Percentiles rank a stretch among this genome's conserved stretches.
Evolutionary conservation across 345 rosid species (phyloP).

Genomic region (Dipteronia dyeriana): DNA sequence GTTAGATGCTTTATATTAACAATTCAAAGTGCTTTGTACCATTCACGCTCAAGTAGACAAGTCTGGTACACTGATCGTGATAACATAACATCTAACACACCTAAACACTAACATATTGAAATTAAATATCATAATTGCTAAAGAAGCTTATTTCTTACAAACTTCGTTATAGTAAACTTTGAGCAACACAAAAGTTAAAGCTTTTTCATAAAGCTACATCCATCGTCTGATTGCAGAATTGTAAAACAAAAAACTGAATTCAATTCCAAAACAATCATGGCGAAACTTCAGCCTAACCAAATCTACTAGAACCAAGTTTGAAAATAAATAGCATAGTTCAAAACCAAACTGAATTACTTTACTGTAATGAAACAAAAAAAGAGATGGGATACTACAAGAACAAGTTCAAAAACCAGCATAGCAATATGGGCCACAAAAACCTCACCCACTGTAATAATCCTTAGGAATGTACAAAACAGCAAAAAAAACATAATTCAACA

Average conservation of each 20-base stretch:
- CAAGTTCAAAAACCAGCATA: background rate
- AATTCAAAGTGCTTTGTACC: background rate
- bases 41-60: background rate
- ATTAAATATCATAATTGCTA: no score
- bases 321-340: background rate
- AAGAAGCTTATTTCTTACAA: background rate
- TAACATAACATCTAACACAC: background rate
- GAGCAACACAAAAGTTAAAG: background rate
- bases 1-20: background rate
- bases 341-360: background rate
- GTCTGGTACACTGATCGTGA: background rate
- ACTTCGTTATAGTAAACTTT: background rate
- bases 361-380: background rate
- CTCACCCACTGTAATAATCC: conserved; percentile 94
- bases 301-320: background rate
- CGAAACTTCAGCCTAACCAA: background rate
- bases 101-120: no score
- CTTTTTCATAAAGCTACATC: background rate
- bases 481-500: background rate
- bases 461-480: conserved; percentile 70
- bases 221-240: background rate
- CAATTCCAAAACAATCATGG: background rate
- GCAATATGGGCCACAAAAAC: background rate
- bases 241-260: background rate
- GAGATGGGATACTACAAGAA: background rate